A percentile compares a stretch with the other conserved stretches of the same genome.
phyloP scores from a whole-genome alignment of 192 early-diverging fungal species.

The Backusella luteola region DNA sequence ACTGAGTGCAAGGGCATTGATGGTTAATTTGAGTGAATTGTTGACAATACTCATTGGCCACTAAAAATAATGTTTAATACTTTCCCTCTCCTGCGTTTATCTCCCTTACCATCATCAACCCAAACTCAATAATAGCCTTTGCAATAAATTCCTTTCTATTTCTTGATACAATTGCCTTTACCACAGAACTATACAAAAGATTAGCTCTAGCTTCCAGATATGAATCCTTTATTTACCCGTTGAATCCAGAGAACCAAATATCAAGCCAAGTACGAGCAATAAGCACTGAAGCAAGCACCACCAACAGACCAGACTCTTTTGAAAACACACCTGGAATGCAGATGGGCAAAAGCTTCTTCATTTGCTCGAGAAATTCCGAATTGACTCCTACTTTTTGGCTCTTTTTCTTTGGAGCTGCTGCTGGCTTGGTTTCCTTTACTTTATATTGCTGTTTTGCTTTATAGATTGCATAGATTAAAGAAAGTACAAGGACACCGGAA shows the following conservation, averaged over 20 bases:
- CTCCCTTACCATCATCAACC: slow-evolving; percentile 55
- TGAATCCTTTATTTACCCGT: slow-evolving; percentile 28
- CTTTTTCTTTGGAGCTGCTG: not conserved
- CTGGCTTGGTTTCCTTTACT: not conserved
- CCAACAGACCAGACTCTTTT: slow-evolving; percentile 48
- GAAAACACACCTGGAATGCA: slow-evolving; percentile 52
- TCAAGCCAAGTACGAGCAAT: slow-evolving; percentile 62
- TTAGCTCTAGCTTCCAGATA: not conserved
- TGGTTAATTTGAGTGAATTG: slow-evolving; percentile 59
- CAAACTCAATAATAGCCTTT: slow-evolving; percentile 63
- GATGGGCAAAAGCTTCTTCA: slow-evolving; percentile 56
- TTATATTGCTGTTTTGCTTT: slow-evolving; percentile 5
- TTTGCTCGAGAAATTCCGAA: slow-evolving; percentile 53
- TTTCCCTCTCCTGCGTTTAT: not conserved
- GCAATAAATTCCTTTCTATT: slow-evolving; percentile 59
- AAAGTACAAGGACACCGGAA: slow-evolving; percentile 3
- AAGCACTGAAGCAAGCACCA: slow-evolving; percentile 47
- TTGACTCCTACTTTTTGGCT: slow-evolving; percentile 50
- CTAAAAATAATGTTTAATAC: slow-evolving; percentile 25
- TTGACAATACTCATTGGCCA: slow-evolving; percentile 67
- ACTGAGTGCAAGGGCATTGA: slow-evolving; percentile 52
- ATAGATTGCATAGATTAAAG: slow-evolving; percentile 16
- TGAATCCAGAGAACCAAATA: slow-evolving; percentile 61
- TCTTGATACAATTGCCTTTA: slow-evolving; percentile 74
- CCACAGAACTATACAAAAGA: slow-evolving; percentile 60